Percentiles rank a stretch among this genome's conserved stretches.
Conservation (phyloP, 177 flowering plant species). For the Vitis hybrid region DNA sequence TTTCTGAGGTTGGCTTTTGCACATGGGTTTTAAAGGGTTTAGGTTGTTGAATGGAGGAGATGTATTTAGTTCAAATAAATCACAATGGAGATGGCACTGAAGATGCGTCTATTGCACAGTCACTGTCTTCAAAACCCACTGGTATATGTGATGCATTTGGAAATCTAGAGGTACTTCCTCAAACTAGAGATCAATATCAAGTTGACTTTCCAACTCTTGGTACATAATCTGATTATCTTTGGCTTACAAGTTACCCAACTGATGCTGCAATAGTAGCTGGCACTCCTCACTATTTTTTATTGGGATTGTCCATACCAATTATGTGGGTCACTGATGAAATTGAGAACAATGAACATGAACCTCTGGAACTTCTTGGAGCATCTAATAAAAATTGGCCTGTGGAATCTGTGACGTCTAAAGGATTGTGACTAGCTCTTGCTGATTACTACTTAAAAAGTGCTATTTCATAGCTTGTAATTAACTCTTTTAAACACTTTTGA, state of each 20-base stretch:
- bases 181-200: no score
- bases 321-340: no score
- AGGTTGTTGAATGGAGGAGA: slow-evolving; percentile 14
- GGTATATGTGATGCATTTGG: slow-evolving; percentile 27
- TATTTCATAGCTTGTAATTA: no score
- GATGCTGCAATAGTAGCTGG: no score
- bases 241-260: no score
- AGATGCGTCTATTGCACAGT: slow-evolving; percentile 24
- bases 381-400: not conserved
- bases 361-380: no score
- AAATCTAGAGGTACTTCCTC: slow-evolving; percentile 23
- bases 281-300: no score
- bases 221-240: slow-evolving; percentile 12
- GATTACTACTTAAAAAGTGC: no score
- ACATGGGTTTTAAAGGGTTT: slow-evolving; percentile 26
- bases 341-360: no score
- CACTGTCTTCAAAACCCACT: slow-evolving; percentile 20
- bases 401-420: not conserved
- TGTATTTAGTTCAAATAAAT: slow-evolving; percentile 30
- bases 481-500: no score
- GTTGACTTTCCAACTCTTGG: not conserved
- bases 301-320: no score
- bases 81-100: slow-evolving; percentile 18
- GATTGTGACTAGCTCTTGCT: no score
- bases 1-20: slow-evolving; percentile 17